phyloP scores from a whole-genome alignment of 768 basidiomycete genomes.

The Glaciozyma martinii region DNA sequence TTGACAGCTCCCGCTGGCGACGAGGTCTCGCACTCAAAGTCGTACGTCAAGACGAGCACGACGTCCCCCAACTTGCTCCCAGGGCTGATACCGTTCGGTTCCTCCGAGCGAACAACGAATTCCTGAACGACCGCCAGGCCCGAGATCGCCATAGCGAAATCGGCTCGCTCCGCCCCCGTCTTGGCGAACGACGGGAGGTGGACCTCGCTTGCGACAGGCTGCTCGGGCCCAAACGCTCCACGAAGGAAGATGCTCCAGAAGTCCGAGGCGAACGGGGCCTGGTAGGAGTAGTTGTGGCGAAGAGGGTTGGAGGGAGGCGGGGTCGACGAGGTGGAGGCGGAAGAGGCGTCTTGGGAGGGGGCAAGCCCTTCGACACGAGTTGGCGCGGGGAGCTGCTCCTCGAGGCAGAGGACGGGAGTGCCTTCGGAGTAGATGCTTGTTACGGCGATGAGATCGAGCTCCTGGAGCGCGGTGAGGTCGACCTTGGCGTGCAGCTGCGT shows the following conservation, averaged over 20 bases:
- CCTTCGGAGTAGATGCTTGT: constrained; percentile 32
- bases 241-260: constrained; percentile 30
- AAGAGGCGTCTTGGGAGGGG: not conserved
- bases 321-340: not conserved
- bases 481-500: constrained; percentile 12
- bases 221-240: not conserved
- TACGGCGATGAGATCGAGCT: constrained; percentile 18
- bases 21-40: constrained; percentile 22
- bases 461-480: constrained; percentile 20
- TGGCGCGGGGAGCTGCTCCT: constrained; percentile 8
- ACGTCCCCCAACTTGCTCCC: constrained; percentile 31
- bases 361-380: not conserved
- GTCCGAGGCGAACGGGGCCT: constrained; percentile 25
- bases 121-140: constrained; percentile 31
- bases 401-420: constrained; percentile 15
- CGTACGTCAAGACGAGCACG: constrained; percentile 32
- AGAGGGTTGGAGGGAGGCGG: constrained; percentile 2
- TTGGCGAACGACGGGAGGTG: constrained; percentile 11
- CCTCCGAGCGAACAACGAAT: constrained; percentile 22
- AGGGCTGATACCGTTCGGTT: not conserved
- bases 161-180: constrained; percentile 16
- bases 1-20: constrained; percentile 3
- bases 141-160: constrained; percentile 21
- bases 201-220: not conserved
- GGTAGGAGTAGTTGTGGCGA: constrained; percentile 23